These are phyloP conservation scores for Eutypella sp. DNA, from an alignment of 2,329 filamentous ascomycete species.

Conservation along the genomic window DNA sequence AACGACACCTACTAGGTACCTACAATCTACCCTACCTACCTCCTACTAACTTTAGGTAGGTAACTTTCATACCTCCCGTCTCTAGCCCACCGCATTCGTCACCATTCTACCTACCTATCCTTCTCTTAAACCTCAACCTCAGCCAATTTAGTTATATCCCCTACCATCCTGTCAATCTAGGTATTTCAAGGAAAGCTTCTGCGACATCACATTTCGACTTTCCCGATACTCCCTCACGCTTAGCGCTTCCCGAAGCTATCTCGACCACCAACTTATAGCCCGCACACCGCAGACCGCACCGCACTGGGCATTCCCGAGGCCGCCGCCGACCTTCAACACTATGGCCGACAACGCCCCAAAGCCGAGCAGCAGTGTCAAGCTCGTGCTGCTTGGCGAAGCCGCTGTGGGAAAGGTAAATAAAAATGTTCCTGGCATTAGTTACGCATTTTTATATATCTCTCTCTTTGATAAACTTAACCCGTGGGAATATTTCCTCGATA, in stretches of 20 bases:
- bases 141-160: background rate
- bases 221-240: background rate
- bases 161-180: background rate
- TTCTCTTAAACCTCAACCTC: background rate
- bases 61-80: too few species aligned
- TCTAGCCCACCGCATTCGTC: too few species aligned
- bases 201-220: too few species aligned
- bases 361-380: conserved; percentile 99
- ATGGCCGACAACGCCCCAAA: conserved; percentile 82
- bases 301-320: background rate
- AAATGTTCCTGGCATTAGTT: too few species aligned
- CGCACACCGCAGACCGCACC: too few species aligned
- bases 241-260: background rate
- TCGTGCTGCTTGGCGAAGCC: conserved; percentile 93
- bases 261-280: background rate
- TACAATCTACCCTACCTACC: too few species aligned
- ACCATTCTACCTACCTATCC: background rate
- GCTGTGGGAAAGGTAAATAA: conserved; percentile 99
- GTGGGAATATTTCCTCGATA: too few species aligned
- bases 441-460: too few species aligned
- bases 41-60: too few species aligned
- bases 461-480: too few species aligned
- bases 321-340: conserved; percentile 1
- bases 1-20: too few species aligned
- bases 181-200: background rate